Conservation (phyloP, 495 filamentous ascomycete genomes). For the Tuber brumale region DNA sequence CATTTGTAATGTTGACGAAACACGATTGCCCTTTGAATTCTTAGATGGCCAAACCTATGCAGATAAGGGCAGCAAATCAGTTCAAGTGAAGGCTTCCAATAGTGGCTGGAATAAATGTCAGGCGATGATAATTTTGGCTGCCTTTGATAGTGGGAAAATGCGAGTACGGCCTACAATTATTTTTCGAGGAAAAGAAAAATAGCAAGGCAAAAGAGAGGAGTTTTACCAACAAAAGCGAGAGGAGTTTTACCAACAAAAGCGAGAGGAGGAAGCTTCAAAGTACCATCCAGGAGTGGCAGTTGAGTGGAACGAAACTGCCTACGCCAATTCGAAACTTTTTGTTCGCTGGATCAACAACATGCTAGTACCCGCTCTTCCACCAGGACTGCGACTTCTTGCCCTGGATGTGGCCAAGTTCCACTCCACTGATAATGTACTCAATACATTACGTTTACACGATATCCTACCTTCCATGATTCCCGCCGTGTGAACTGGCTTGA, state of each 20-base stretch:
- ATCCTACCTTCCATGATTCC: no score
- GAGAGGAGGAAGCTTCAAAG: no score
- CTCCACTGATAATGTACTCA: no score
- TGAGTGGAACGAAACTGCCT: no score
- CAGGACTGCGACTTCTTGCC: no score
- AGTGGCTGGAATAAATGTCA: neutral
- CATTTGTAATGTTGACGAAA: neutral
- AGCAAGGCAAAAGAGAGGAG: neutral
- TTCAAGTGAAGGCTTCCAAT: neutral
- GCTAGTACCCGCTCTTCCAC: no score
- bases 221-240: neutral
- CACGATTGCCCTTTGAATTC: neutral
- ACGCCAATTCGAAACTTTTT: neutral
- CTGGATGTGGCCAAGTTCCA: no score
- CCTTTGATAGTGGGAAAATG: neutral
- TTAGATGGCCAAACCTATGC: neutral
- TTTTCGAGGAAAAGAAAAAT: neutral
- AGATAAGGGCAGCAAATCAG: neutral
- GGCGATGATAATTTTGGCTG: neutral
- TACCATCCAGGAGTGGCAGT: no score
- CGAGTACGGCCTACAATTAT: neutral
- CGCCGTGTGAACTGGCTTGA: no score
- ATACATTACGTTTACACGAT: no score
- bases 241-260: neutral
- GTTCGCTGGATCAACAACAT: no score